Evolutionary conservation across 148 eudicot genomes (phyloP).

Genomic region (Camellia lanceoleosa): DNA sequence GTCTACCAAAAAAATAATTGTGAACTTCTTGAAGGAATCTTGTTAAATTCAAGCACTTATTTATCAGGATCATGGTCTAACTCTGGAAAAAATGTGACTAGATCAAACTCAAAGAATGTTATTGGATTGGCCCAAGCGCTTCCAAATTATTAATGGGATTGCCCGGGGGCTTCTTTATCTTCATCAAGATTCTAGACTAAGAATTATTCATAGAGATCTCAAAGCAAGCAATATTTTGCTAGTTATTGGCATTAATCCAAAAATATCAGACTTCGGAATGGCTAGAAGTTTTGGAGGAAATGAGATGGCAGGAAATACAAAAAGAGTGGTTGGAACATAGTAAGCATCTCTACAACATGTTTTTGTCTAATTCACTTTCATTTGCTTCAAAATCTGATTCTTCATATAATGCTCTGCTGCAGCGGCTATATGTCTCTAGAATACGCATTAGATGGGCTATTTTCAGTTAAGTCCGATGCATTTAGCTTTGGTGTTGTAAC

Average conservation of each 20-base stretch:
- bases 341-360: background rate
- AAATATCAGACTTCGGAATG: slow-evolving; percentile 23
- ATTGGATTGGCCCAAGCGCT: slow-evolving; percentile 4
- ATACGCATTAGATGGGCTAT: slow-evolving; percentile 17
- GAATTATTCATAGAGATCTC: slow-evolving; percentile 13
- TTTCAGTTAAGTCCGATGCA: slow-evolving; percentile 26
- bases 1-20: too few relatives aligned
- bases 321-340: slow-evolving; percentile 17
- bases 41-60: background rate
- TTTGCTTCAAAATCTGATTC: background rate
- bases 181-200: slow-evolving; percentile 13
- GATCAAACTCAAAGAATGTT: background rate
- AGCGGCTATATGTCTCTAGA: slow-evolving; percentile 34
- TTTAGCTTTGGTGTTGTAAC: slow-evolving; percentile 34
- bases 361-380: background rate
- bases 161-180: slow-evolving; percentile 8
- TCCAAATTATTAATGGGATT: slow-evolving; percentile 8
- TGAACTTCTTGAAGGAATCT: background rate
- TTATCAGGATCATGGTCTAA: background rate
- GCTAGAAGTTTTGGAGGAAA: slow-evolving; percentile 18
- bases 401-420: background rate
- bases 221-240: slow-evolving; percentile 14
- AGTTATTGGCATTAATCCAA: slow-evolving; percentile 16
- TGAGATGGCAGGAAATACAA: slow-evolving; percentile 11
- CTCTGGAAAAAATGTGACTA: background rate